phyloP scores from a whole-genome alignment of 148 eudicot genomes.

The Chenopodium berlandieri region DNA sequence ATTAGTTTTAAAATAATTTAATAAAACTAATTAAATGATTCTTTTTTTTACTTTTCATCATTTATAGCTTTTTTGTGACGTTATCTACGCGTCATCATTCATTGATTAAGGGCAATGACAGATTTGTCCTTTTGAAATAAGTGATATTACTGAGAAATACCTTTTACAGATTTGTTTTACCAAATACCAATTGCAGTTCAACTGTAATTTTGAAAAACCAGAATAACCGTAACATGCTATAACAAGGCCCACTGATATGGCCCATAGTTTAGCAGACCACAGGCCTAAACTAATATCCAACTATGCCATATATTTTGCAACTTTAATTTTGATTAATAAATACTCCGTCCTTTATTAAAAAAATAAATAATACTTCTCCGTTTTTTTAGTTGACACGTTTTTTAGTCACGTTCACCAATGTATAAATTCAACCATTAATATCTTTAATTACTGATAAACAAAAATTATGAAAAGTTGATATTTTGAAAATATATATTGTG shows the following conservation, averaged over 20 bases:
- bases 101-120: background rate
- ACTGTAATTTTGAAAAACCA: background rate
- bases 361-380: too few relatives aligned
- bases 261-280: background rate
- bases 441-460: too few relatives aligned
- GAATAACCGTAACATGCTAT: background rate
- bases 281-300: background rate
- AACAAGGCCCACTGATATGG: background rate
- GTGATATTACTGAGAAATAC: background rate
- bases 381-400: too few relatives aligned
- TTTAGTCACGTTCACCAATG: too few relatives aligned
- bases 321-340: too few relatives aligned
- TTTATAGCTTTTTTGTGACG: background rate
- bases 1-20: too few relatives aligned
- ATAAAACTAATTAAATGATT: too few relatives aligned
- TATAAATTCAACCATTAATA: too few relatives aligned
- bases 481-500: too few relatives aligned
- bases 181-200: background rate
- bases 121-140: background rate
- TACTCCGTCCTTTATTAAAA: too few relatives aligned
- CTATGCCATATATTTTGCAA: background rate
- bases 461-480: too few relatives aligned
- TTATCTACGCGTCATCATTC: slow-evolving; percentile 3
- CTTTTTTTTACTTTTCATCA: background rate
- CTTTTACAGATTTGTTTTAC: background rate